phyloP scores from a whole-genome alignment of 108 stramenopile species.

The Nannochloropsis gaditana region DNA sequence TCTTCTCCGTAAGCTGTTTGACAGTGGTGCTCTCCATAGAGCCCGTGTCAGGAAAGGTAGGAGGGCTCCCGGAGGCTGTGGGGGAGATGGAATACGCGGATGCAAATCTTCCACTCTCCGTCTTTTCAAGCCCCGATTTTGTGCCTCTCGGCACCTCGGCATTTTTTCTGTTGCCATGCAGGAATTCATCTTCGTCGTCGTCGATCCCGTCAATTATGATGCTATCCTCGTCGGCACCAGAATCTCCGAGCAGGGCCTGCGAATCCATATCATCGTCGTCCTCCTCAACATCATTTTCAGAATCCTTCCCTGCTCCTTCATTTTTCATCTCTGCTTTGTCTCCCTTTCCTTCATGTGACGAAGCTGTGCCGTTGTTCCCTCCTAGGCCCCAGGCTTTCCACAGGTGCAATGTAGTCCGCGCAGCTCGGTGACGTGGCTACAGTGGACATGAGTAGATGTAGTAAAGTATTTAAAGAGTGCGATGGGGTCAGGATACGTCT shows the following conservation, averaged over 20 bases:
- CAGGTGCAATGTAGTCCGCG: not conserved
- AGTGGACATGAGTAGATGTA: not conserved
- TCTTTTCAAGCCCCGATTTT: too few relatives aligned
- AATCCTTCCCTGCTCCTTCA: not conserved
- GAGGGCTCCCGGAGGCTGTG: not conserved
- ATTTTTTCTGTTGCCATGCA: not conserved
- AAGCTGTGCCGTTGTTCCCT: not conserved
- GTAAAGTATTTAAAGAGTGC: not conserved
- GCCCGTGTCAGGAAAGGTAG: not conserved
- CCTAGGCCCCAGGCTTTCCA: constrained; percentile 11
- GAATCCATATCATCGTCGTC: not conserved
- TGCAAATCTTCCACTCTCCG: too few relatives aligned
- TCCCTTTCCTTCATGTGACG: not conserved
- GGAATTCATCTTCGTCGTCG: not conserved
- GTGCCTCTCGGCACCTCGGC: not conserved
- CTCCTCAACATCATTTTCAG: not conserved
- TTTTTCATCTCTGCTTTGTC: too few relatives aligned
- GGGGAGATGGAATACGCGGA: not conserved
- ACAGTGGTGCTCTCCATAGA: not conserved
- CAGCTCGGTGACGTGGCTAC: not conserved
- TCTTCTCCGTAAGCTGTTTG: not conserved
- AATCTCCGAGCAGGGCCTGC: not conserved
- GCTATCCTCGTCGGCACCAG: not conserved
- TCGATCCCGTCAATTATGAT: not conserved
- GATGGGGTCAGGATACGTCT: not conserved